These are phyloP conservation scores for Rhodotorula paludigena DNA, from an alignment of 768 basidiomycete species.

Conservation along the genomic window DNA sequence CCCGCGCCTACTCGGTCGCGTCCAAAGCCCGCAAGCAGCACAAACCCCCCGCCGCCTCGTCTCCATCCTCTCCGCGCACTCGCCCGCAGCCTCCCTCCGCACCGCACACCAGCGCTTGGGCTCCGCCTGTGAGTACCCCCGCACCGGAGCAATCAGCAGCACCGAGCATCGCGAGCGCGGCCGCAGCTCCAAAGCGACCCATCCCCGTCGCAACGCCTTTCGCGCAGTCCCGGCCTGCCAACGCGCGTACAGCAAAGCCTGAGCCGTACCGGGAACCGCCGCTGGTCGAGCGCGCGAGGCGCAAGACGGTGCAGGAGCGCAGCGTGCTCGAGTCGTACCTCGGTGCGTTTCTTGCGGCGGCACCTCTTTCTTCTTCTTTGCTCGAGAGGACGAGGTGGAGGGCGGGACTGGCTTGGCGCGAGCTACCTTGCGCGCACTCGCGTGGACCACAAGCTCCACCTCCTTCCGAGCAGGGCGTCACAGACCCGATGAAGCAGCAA, in stretches of 20 bases:
- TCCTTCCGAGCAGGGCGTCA: not conserved
- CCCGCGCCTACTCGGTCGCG: too few species aligned
- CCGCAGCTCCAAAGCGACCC: too few species aligned
- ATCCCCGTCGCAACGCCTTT: not conserved
- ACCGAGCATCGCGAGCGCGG: too few species aligned
- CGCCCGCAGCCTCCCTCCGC: not conserved
- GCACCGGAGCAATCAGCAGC: too few species aligned
- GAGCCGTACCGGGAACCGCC: conserved; percentile 4
- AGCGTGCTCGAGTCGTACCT: conserved; percentile 30
- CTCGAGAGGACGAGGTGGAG: too few species aligned
- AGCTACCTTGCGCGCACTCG: too few species aligned
- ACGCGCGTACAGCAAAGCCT: not conserved
- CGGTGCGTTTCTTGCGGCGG: conserved; percentile 18
- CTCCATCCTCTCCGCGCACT: not conserved
- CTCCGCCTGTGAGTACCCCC: too few species aligned
- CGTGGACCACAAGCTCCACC: too few species aligned
- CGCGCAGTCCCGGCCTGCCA: not conserved
- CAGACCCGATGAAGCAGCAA: too few species aligned
- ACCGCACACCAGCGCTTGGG: not conserved
- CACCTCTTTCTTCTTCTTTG: too few species aligned
- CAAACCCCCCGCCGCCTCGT: not conserved
- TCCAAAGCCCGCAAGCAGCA: not conserved
- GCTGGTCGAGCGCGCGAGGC: conserved; percentile 5
- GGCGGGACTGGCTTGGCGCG: too few species aligned
- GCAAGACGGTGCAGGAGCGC: conserved; percentile 22